These are phyloP conservation scores for Claviceps maximensis DNA, from an alignment of 2,329 filamentous ascomycete genomes.

Conservation along the genomic window DNA sequence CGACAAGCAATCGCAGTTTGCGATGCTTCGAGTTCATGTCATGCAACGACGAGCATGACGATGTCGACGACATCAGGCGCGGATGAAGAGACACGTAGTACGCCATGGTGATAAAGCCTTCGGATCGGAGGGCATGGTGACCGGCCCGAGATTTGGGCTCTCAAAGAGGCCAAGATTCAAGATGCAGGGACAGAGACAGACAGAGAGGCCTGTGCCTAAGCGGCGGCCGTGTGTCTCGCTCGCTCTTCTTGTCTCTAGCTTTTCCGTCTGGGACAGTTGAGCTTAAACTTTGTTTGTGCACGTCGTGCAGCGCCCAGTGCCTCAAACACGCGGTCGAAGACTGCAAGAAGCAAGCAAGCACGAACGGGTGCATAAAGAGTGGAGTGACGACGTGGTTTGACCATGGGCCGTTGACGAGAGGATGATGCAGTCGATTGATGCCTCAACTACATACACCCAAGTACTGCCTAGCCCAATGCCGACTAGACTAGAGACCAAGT, in stretches of 20 bases:
- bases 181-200: no score
- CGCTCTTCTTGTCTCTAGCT: no score
- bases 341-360: not conserved
- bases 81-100: slow-evolving; percentile 18
- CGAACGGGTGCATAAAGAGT: not conserved
- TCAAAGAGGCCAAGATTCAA: not conserved
- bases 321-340: not conserved
- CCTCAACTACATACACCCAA: no score
- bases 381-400: not conserved
- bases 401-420: not conserved
- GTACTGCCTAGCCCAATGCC: no score
- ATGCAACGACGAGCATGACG: slow-evolving; percentile 23
- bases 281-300: slow-evolving; percentile 1
- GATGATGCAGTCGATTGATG: not conserved
- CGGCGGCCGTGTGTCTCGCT: no score
- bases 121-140: slow-evolving; percentile 17
- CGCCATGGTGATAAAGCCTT: slow-evolving; percentile 19
- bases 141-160: not conserved
- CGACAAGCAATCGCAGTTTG: slow-evolving; percentile 49
- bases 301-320: not conserved
- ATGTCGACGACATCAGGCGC: slow-evolving; percentile 17
- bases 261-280: no score
- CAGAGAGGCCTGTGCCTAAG: not conserved
- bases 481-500: no score
- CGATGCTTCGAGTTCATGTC: slow-evolving; percentile 24